Percentiles rank a stretch among this genome's conserved stretches.
Evolutionary conservation across 2,329 filamentous ascomycete genomes (phyloP).

Genomic region (Colletotrichum salicis): DNA sequence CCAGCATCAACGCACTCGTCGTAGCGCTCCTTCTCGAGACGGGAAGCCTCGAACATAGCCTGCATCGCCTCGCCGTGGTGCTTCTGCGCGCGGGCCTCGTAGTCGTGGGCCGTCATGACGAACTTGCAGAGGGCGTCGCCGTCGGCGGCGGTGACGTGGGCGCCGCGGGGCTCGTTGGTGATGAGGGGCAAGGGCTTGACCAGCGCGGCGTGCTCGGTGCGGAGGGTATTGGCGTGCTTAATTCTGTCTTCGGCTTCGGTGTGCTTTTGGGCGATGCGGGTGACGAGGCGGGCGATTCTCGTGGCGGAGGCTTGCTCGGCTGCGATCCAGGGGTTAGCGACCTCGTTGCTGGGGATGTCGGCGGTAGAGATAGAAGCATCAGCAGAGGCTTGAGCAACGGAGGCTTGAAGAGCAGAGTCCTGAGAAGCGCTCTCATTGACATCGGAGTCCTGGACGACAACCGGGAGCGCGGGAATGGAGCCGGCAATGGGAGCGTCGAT

Average conservation of each 20-base stretch:
- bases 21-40: not conserved
- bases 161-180: not conserved
- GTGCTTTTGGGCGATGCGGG: not conserved
- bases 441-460: too few species aligned
- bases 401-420: not conserved
- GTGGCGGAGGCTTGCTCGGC: not conserved
- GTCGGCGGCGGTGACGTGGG: not conserved
- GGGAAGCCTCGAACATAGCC: not conserved
- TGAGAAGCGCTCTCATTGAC: too few species aligned
- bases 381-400: not conserved
- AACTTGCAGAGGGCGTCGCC: not conserved
- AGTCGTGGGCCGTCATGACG: not conserved
- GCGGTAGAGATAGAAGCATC: not conserved
- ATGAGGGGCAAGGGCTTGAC: not conserved
- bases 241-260: slow-evolving; percentile 12
- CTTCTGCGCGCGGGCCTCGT: not conserved
- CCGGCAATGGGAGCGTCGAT: too few species aligned
- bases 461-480: too few species aligned
- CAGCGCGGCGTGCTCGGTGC: not conserved
- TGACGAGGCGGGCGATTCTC: not conserved
- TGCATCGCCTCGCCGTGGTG: slow-evolving; percentile 1
- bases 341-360: not conserved
- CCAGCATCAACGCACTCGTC: not conserved
- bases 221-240: slow-evolving; percentile 9
- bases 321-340: not conserved